Conservation (phyloP, 441 rosid genomes). For the Pelargonium citronellum region DNA sequence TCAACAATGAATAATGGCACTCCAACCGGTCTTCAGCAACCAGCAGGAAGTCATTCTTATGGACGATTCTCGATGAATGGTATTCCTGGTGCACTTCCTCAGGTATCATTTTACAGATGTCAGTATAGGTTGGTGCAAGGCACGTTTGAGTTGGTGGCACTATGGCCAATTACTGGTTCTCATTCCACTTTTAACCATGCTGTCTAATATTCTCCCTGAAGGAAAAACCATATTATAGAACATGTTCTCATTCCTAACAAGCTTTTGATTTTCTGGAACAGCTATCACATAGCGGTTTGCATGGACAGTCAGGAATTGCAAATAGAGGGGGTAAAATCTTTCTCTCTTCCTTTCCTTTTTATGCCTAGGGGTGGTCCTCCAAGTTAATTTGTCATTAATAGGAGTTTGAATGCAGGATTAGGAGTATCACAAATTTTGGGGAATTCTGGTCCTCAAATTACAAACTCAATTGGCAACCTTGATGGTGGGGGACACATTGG, state of each 20-base stretch:
- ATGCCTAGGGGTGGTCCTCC: constrained; percentile 5
- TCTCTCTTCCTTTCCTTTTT: constrained; percentile 52
- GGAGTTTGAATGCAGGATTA: constrained; percentile 68
- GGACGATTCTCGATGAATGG: constrained; percentile 10
- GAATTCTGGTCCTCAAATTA: constrained; percentile 72
- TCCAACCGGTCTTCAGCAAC: constrained; percentile 11
- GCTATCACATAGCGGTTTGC: constrained; percentile 78
- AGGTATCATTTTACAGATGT: background rate
- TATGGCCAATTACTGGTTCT: background rate
- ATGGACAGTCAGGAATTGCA: constrained; percentile 80
- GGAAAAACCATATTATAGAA: background rate
- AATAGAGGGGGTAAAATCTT: constrained; percentile 83
- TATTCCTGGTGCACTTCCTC: constrained; percentile 10
- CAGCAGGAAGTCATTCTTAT: constrained; percentile 8
- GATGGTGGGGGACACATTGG: constrained; percentile 84
- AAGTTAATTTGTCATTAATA: constrained; percentile 40
- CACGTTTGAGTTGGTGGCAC: background rate
- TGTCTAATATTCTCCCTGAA: background rate
- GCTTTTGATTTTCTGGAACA: constrained; percentile 20
- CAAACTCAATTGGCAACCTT: constrained; percentile 85
- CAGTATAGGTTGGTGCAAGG: background rate
- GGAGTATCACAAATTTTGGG: constrained; percentile 78
- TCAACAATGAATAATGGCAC: constrained; percentile 9
- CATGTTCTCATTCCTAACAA: background rate
- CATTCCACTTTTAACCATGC: background rate